Conservation (phyloP, 2,329 filamentous ascomycete genomes). For the Fusarium denticulatum region DNA sequence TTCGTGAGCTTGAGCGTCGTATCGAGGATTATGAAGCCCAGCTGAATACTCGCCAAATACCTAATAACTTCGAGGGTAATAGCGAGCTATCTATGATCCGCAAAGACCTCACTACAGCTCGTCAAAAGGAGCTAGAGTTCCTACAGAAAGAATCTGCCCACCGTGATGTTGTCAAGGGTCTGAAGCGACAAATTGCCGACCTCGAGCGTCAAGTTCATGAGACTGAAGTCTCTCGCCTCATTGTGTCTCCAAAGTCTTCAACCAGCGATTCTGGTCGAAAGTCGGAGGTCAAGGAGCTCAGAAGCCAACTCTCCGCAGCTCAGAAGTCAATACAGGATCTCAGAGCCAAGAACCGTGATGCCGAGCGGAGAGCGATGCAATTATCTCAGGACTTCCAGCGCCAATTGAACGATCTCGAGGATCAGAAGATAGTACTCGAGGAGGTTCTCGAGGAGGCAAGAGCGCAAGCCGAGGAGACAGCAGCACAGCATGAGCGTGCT, state of each 20-base stretch:
- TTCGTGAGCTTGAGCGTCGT: conserved; percentile 71
- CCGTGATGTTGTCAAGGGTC: conserved; percentile 68
- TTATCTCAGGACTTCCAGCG: conserved; percentile 60
- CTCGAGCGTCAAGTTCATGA: conserved; percentile 76
- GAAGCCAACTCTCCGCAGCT: conserved; percentile 68
- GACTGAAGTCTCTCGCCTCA: conserved; percentile 63
- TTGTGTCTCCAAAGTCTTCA: conserved; percentile 57
- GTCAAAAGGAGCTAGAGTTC: conserved; percentile 73
- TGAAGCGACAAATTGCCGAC: conserved; percentile 72
- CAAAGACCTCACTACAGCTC: conserved; percentile 69
- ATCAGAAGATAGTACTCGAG: conserved; percentile 67
- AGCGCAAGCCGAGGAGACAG: conserved; percentile 60
- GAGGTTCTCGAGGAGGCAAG: conserved; percentile 67
- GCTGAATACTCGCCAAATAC: conserved; percentile 48
- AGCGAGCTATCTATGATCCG: conserved; percentile 69
- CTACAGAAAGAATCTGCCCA: conserved; percentile 72
- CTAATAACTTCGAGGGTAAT: conserved; percentile 54
- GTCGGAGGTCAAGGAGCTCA: conserved; percentile 67
- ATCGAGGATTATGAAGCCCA: conserved; percentile 64
- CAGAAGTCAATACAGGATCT: conserved; percentile 68
- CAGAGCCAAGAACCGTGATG: conserved; percentile 60
- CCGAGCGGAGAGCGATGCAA: conserved; percentile 57
- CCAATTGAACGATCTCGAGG: conserved; percentile 66
- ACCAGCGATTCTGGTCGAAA: conserved; percentile 62
- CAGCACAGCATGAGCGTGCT: conserved; percentile 55